Evolutionary conservation across 495 filamentous ascomycete species (phyloP), one percentile per base, ranked within the genome.

Genomic region (Geoglossum glabrum): DNA sequence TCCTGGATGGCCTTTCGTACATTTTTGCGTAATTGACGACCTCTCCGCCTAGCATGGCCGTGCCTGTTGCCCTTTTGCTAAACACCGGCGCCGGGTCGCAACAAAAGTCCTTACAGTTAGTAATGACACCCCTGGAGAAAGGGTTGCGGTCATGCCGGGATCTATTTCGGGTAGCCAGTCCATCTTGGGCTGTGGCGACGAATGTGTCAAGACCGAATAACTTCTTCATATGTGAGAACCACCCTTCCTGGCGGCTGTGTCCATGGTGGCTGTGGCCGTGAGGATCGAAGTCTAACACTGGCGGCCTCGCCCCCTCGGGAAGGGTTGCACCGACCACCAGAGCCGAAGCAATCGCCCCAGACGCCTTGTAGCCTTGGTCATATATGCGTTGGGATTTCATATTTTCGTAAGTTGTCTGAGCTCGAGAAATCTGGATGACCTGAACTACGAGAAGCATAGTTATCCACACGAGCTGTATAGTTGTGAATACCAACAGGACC

Each of bases 51-150:
- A 98, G 69, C 70, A 87, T 74, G 1, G 80, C 87, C 27, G 77
- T 73, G 5, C 89, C 90, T 56, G 77, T 81, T 60, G 84, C 77
- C 31, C 85, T 77, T 57, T 74, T 76, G 36, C 85, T 80, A 69
- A 96, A 88, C 31, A 93, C 64, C 8, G 92, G 89, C 19, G 83
- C 79, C 0, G 85, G 79, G 65, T 96, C 92, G 63, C 86, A 87
- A 86, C 87, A 98, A 68, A 98, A 98, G 69, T 98, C 92, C 58
- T 81, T 87, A 65, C 90, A 97, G 62, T 98, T 98, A 33, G 80
- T 80, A 28, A 90, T 60, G 17, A 86, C 67, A 19, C 93, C 92
- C 36, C 79, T 76, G 31, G 84, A 90, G 68, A 87, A 98, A 0
- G 87, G 88, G 63, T 98, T 98, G 31, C 73, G 71, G 57, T 79